These are phyloP conservation scores for Calocybe indica DNA, from an alignment of 768 basidiomycete species.

Conservation along the genomic window DNA sequence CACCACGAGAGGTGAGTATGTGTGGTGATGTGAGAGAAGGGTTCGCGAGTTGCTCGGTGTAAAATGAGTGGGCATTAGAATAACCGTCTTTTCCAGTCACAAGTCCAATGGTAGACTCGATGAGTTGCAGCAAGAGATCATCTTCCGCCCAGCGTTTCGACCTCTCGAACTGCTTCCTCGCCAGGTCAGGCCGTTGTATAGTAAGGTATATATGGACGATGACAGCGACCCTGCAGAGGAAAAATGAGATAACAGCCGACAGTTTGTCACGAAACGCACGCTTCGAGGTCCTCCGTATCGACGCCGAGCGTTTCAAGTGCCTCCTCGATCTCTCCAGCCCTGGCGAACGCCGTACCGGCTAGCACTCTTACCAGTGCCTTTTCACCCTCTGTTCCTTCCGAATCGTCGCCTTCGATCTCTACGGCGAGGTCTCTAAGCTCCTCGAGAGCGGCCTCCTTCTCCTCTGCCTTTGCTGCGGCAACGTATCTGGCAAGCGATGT, in stretches of 20 bases:
- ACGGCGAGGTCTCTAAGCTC: slow-evolving; percentile 80
- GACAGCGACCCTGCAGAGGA: slow-evolving; percentile 58
- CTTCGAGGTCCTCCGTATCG: slow-evolving; percentile 77
- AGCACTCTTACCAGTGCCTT: slow-evolving; percentile 72
- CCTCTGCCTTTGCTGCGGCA: slow-evolving; percentile 32
- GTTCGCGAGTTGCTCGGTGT: slow-evolving; percentile 79
- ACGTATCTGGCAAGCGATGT: slow-evolving; percentile 70
- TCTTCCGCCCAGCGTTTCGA: slow-evolving; percentile 88
- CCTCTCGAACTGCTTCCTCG: slow-evolving; percentile 77
- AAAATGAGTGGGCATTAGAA: slow-evolving; percentile 52
- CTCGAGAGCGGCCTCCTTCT: slow-evolving; percentile 61
- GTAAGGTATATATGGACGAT: slow-evolving; percentile 86
- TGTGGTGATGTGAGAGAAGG: slow-evolving; percentile 71
- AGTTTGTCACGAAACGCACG: slow-evolving; percentile 52
- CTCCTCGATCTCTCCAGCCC: slow-evolving; percentile 85
- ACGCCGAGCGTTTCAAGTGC: slow-evolving; percentile 83
- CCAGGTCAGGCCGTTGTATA: slow-evolving; percentile 83
- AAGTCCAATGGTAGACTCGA: slow-evolving; percentile 79
- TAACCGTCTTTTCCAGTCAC: slow-evolving; percentile 71
- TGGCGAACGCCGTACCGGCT: slow-evolving; percentile 82
- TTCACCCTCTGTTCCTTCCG: slow-evolving; percentile 58
- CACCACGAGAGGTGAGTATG: slow-evolving; percentile 72
- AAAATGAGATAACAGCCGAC: background rate
- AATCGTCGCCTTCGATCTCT: slow-evolving; percentile 80
- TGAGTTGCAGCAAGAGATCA: slow-evolving; percentile 81